Base-by-base conservation (phyloP, 148 eudicot species). In the Beta vulgaris region DNA sequence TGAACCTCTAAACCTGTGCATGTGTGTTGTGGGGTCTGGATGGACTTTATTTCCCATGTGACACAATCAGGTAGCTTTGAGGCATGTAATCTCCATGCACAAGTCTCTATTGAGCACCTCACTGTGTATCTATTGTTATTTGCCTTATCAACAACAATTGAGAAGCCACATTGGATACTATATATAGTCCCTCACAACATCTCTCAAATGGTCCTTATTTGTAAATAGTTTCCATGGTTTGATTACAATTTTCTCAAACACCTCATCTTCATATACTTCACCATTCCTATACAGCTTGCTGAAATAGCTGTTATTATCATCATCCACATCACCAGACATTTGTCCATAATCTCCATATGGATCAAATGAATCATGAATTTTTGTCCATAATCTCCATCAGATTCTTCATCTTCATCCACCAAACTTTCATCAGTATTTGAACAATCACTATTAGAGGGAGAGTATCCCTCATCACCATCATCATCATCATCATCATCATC, bases 111-210 rank as follows among this genome's bases (percentile, higher is more conserved):
- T 19, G 43, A 31, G 37, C 51, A 75, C 1, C 28, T 15, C 5
- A 18, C 19, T 4, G 72, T 67, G 48, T 37, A 53, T 6, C 65
- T 75, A 1, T 4, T 2, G 0, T 39, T 65, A 3, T 67, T 48
- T 14, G 39, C 39, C 9, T 39, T 66, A 2, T 55, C n/a, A 15
- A 66, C 64, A 3, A 67, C 42, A 2, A 75, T 3, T 0, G 4
- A 18, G 28, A 75, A 65, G 1, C 71, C 71, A 21, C 23, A 44
- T 10, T 75, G 64, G 0, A 75, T 43, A 31, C 62, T 36, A 36
- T 23, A 75, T 36, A 36, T 23, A 75, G 11, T 75, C 71, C 7
- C 60, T 75, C 0, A 75, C 15, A 7, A 75, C 63, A 23, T 49
- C 59, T 37, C 55, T 65, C 6, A 65, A 16, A 6, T 75, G 77